Evolutionary conservation across 2,329 filamentous ascomycete species (phyloP).

Genomic region (Sarocladiaceae sp.): DNA sequence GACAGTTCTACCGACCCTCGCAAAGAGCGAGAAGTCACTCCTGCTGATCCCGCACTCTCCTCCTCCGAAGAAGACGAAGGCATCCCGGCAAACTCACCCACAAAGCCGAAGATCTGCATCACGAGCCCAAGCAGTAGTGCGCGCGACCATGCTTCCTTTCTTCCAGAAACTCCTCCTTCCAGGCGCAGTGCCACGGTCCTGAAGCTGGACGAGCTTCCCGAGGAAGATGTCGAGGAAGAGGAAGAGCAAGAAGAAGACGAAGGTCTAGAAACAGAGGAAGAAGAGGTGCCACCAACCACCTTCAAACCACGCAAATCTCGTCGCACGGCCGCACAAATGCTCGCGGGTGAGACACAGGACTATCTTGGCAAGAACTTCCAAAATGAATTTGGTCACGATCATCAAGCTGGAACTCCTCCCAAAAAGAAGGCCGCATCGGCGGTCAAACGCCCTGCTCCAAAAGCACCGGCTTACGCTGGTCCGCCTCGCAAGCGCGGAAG

Average conservation of each 20-base stretch:
- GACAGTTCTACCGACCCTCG: too few relatives aligned
- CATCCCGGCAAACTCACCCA: background rate
- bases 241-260: background rate
- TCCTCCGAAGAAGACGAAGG: background rate
- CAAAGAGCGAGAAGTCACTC: background rate
- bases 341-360: background rate
- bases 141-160: too few relatives aligned
- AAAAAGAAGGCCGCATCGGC: too few relatives aligned
- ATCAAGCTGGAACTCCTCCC: background rate
- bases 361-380: background rate
- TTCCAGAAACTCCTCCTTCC: too few relatives aligned
- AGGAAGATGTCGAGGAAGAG: background rate
- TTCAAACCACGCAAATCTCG: background rate
- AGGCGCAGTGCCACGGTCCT: too few relatives aligned
- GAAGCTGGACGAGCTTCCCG: too few relatives aligned
- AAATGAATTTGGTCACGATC: background rate
- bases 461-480: background rate
- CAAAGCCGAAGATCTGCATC: background rate
- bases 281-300: background rate
- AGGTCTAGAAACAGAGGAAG: background rate
- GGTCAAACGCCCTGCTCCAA: background rate
- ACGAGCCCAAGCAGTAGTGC: too few relatives aligned
- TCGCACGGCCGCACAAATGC: slow-evolving; percentile 11
- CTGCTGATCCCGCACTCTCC: background rate
- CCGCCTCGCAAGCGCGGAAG: slow-evolving; percentile 5